Base-by-base conservation (phyloP, 805 yeast genomes). In the Saccharomycopsis schoenii region DNA sequence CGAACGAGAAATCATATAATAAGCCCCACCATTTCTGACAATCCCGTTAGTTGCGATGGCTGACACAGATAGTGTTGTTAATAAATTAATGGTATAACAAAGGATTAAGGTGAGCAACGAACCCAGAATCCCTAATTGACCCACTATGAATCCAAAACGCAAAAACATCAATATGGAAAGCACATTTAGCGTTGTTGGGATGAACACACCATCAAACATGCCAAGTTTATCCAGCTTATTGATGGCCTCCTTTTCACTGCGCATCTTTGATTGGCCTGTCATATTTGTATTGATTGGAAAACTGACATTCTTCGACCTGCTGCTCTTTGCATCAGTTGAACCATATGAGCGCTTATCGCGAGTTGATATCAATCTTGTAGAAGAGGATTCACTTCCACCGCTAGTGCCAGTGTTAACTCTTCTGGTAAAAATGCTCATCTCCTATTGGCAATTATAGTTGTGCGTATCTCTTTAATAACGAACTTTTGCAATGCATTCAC, bases 31-130 rank as follows among this genome's bases (percentile, higher is more conserved):
- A 14, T 98, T 98, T 66, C 91, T 82, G 1, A 94, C 98, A 0
- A 96, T 90, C 24, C 99, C 99, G 70, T 94, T 94, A 1, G 99
- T 94, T 1, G 97, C 90, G 63, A 94, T 94, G 0, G 99, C 99
- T 60, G 96, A 88, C 62, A 94, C 85, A 21, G 97, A 89, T 66
- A 94, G 73, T 0, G 96, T 89, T 0, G 99, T 94, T 60, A 94
- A 76, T 5, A 90, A 76, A 70, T 93, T 87, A 64, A 94, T 90
- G 2, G 83, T 69, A 70, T 92, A 94, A 56, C 96, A 87, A 71
- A 90, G 70, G 1, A 85, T 60, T 43, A 94, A 75, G 24, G 93
- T 73, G 1, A 82, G 72, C 25, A 91, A 67, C 2, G 96, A 79
- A 4, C 97, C 97, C 17, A 87, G 59, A 5, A 93, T 77, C 0